These are phyloP conservation scores for Aspergillus persii DNA, from an alignment of 2,329 filamentous ascomycete species.

Conservation along the genomic window DNA sequence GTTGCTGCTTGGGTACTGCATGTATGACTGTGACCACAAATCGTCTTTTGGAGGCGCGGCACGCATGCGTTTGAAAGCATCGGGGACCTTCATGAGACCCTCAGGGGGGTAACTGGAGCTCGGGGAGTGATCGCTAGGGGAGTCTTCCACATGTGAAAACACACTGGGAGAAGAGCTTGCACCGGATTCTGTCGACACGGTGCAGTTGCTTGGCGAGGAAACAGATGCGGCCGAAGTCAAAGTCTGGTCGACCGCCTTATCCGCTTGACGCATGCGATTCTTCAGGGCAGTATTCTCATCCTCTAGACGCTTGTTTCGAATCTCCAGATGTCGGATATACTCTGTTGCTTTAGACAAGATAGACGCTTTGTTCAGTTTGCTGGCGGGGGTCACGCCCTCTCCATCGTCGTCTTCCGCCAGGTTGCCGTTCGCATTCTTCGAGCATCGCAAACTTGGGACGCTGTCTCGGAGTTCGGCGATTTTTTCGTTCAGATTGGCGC, in stretches of 20 bases:
- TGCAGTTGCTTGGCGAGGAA: slow-evolving; percentile 42
- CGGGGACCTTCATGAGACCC: slow-evolving; percentile 45
- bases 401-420: slow-evolving; percentile 68
- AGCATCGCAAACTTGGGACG: slow-evolving; percentile 83
- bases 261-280: slow-evolving; percentile 74
- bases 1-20: slow-evolving; percentile 28
- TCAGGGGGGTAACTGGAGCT: slow-evolving; percentile 37
- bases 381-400: slow-evolving; percentile 78
- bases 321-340: slow-evolving; percentile 91
- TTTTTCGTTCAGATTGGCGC: slow-evolving; percentile 95
- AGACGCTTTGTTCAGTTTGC: slow-evolving; percentile 97
- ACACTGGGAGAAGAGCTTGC: slow-evolving; percentile 39
- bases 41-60: slow-evolving; percentile 33
- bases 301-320: slow-evolving; percentile 75
- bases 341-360: slow-evolving; percentile 94
- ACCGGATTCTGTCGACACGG: slow-evolving; percentile 36
- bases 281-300: slow-evolving; percentile 82
- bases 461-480: slow-evolving; percentile 89
- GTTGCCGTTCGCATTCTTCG: slow-evolving; percentile 52
- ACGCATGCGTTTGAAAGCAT: slow-evolving; percentile 43
- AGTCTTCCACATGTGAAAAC: slow-evolving; percentile 40
- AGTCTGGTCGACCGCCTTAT: slow-evolving; percentile 54
- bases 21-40: slow-evolving; percentile 40
- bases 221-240: slow-evolving; percentile 37
- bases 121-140: slow-evolving; percentile 30